Evolutionary conservation across 2,329 filamentous ascomycete genomes (phyloP).

Genomic region (Rhexocercosporidium sp.): DNA sequence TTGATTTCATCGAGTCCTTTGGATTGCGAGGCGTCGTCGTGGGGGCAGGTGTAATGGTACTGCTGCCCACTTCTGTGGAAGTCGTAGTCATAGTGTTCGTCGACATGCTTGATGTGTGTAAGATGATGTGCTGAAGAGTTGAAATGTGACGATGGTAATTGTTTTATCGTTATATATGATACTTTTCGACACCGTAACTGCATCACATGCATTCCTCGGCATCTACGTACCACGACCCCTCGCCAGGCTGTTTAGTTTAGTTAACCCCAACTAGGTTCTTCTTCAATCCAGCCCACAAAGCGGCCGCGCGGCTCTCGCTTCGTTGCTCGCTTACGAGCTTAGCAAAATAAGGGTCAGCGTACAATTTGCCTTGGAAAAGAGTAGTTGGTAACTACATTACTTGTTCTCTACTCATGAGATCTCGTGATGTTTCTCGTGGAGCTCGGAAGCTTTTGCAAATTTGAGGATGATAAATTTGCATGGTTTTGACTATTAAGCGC

Average conservation of each 20-base stretch:
- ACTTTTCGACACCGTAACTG: background rate
- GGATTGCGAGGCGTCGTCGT: background rate
- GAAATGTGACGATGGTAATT: background rate
- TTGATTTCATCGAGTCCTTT: slow-evolving; percentile 2
- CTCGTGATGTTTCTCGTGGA: too few relatives aligned
- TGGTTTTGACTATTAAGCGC: background rate
- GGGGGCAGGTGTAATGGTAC: background rate
- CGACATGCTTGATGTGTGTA: background rate
- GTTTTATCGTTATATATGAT: background rate
- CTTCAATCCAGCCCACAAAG: background rate
- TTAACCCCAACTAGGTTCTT: background rate
- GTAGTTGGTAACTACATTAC: background rate
- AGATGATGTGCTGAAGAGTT: background rate
- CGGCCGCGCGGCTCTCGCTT: background rate
- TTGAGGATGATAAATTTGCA: too few relatives aligned
- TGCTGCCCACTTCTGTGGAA: background rate
- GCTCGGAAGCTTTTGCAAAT: too few relatives aligned
- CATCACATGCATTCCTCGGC: slow-evolving; percentile 5
- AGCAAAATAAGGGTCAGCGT: background rate
- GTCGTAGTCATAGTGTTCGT: background rate
- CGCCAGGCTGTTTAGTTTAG: background rate
- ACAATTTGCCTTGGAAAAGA: too few relatives aligned
- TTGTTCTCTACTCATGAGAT: too few relatives aligned
- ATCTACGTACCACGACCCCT: background rate
- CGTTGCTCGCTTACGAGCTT: background rate